These are phyloP conservation scores for Fusarium oxysporum DNA, from an alignment of 2,329 filamentous ascomycete genomes.

Conservation along the genomic window DNA sequence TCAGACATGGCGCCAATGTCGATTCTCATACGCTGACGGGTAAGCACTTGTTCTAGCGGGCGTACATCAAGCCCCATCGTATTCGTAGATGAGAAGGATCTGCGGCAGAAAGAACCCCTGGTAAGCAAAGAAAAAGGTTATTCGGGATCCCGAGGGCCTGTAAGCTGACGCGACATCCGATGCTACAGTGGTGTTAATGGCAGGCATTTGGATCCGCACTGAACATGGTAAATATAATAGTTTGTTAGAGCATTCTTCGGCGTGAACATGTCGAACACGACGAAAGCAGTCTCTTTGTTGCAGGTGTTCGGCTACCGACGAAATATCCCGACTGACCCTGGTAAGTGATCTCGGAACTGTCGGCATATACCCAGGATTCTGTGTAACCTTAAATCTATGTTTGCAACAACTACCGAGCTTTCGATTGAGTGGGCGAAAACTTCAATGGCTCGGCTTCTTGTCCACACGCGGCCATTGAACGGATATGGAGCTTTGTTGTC, in stretches of 20 bases:
- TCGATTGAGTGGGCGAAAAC: accelerated
- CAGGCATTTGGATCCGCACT: accelerated
- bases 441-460: not conserved
- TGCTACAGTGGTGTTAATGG: not conserved
- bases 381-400: not conserved
- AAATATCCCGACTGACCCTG: not conserved
- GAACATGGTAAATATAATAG: accelerated
- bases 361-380: not conserved
- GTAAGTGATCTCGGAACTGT: not conserved
- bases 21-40: not conserved
- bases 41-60: not conserved
- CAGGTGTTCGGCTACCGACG: accelerated
- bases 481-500: accelerated
- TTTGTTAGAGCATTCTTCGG: too few species aligned
- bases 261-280: too few species aligned
- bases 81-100: not conserved
- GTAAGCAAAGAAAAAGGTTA: too few species aligned
- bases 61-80: not conserved
- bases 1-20: not conserved
- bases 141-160: not conserved
- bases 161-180: not conserved
- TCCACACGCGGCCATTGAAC: not conserved
- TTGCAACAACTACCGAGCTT: not conserved
- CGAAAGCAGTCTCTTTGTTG: accelerated
- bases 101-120: not conserved